Conservation (phyloP, 176 grass and related monocot species). For the Typha latifolia region DNA sequence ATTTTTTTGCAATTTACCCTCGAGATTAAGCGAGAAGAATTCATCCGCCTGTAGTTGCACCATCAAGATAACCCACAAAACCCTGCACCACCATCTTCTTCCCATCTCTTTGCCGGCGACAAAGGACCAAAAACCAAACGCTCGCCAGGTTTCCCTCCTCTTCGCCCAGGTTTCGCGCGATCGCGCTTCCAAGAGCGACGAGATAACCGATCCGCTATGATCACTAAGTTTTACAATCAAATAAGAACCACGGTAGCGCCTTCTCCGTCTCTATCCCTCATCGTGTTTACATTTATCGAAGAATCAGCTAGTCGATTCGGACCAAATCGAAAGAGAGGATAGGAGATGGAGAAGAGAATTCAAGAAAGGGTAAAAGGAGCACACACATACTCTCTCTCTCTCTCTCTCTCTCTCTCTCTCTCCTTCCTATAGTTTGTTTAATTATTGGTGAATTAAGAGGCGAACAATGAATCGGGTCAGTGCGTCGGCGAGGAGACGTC, state of each 20-base stretch:
- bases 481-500: not conserved
- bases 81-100: not conserved
- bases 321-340: no score
- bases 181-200: no score
- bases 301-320: no score
- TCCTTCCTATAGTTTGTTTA: not conserved
- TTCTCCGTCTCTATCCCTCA: no score
- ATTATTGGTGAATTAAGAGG: not conserved
- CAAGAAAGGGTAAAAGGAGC: no score
- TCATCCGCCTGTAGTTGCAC: not conserved
- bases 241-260: no score
- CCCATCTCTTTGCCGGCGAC: not conserved
- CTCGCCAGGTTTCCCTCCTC: not conserved
- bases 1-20: not conserved
- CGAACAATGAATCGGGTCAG: no score
- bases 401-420: slow-evolving; percentile 1
- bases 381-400: not conserved
- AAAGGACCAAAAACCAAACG: not conserved
- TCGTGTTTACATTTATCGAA: no score
- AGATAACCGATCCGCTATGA: no score
- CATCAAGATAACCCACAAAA: not conserved
- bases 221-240: no score
- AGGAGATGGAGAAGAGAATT: no score
- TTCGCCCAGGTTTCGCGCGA: no score
- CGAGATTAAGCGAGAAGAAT: slow-evolving; percentile 6